A percentile compares a stretch with the other conserved stretches of the same genome.
phyloP scores from a whole-genome alignment of 345 rosid species.

The Populus pruinosa region DNA sequence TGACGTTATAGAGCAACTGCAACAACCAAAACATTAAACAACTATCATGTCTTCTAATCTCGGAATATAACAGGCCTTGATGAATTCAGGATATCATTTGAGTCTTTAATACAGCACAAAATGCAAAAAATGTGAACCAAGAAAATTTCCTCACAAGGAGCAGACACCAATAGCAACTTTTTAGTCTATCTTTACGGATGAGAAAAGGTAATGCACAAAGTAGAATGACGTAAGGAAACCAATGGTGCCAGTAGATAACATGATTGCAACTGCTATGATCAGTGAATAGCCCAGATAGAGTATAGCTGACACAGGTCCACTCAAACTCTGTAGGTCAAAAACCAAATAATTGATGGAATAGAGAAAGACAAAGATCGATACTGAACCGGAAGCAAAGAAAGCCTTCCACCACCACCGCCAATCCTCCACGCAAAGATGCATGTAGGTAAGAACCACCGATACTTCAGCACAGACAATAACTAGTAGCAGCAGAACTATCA shows the following conservation, averaged over 20 bases:
- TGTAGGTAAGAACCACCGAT: slow-evolving; percentile 74
- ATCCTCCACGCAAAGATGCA: slow-evolving; percentile 86
- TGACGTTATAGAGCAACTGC: slow-evolving; percentile 19
- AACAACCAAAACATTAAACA: slow-evolving; percentile 8
- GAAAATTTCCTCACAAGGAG: slow-evolving; percentile 9
- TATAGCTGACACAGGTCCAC: slow-evolving; percentile 72
- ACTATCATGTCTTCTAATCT: slow-evolving; percentile 13
- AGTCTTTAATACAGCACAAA: slow-evolving; percentile 11
- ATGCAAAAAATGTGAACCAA: slow-evolving; percentile 11
- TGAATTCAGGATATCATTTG: slow-evolving; percentile 1
- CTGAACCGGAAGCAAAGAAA: slow-evolving; percentile 80
- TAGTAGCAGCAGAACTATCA: slow-evolving; percentile 58
- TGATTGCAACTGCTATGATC: slow-evolving; percentile 71
- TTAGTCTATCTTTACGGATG: slow-evolving; percentile 78
- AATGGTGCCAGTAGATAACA: slow-evolving; percentile 75
- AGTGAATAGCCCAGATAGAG: slow-evolving; percentile 76
- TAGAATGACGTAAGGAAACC: slow-evolving; percentile 76
- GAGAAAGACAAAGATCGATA: slow-evolving; percentile 67
- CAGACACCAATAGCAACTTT: not conserved
- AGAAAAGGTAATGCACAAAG: slow-evolving; percentile 80
- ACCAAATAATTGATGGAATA: slow-evolving; percentile 79
- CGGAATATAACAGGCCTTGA: slow-evolving; percentile 14
- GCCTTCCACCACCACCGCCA: slow-evolving; percentile 98
- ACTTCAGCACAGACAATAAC: slow-evolving; percentile 75
- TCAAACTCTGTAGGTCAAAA: slow-evolving; percentile 71